Base-by-base conservation (phyloP, 257 asterid species). In the Solanum gandarillasii region DNA sequence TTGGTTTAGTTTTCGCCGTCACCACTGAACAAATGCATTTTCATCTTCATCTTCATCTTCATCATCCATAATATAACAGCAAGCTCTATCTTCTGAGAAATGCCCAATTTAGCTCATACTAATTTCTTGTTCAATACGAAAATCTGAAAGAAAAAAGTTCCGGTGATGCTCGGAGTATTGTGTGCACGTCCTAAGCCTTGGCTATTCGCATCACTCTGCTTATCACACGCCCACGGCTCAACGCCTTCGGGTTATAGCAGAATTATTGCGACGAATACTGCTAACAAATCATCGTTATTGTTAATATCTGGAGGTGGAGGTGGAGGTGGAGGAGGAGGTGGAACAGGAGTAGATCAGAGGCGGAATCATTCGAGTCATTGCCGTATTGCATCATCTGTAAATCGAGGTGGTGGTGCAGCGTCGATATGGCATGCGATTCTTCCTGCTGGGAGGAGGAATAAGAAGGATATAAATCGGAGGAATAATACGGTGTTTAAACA, bases 131-230 rank as follows among this genome's bases (percentile, higher is more conserved):
- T 74, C 32, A 65, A n/a, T 39, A 39, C 31, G 21, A 27, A 41
- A 43, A 79, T 79, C 85, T 79, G n/a, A 43, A 79, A 79, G n/a
- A 9, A 58, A 21, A 39, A 35, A 20, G n/a, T 14, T 39, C 29
- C 70, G 86, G 98, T 93, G 92, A 96, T 96, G 98, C 98, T 96
- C 78, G 93, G 95, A 85, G 95, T 90, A 88, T 93, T 95, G 73
- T 93, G 95, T 89, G 92, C 90, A 5, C 99, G 98, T 76, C 94
- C 96, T 4, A 91, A 93, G 88, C 90, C 93, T 89, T 96, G 94
- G 94, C 91, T 93, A 52, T 91, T 90, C 1, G 86, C 93, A 43
- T 71, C 95, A 9, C 93, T 92, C n/a, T 89, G 93, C 14, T 76
- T 92, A 29, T 89, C 94, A 1, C 91, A 87, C 90, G 87, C 87